phyloP scores from a whole-genome alignment of 257 asterid species.

The Solanum sitiens region DNA sequence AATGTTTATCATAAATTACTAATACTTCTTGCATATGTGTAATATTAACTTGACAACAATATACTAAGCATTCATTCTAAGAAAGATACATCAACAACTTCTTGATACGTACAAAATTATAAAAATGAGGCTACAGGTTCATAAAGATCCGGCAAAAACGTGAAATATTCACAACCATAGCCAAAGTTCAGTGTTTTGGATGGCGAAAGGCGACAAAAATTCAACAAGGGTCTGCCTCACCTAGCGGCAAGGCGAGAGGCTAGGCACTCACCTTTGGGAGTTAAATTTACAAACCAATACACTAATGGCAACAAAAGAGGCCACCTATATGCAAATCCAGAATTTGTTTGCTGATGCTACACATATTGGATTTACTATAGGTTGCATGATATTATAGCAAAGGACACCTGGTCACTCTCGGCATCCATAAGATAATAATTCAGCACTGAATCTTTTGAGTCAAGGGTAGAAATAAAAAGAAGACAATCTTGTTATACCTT shows the following conservation, averaged over 20 bases:
- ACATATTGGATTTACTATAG: too few relatives aligned
- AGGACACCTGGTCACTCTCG: constrained; percentile 20
- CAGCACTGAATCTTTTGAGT: neutral
- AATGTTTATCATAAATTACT: neutral
- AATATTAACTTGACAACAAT: neutral
- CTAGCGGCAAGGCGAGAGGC: too few relatives aligned
- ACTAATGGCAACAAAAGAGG: too few relatives aligned
- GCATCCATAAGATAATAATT: constrained; percentile 1
- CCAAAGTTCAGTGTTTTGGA: neutral
- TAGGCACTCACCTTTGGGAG: too few relatives aligned
- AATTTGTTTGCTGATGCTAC: too few relatives aligned
- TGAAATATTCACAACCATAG: neutral
- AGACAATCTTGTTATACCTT: constrained; percentile 15
- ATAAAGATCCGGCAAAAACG: neutral
- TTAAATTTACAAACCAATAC: too few relatives aligned
- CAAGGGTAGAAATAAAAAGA: neutral
- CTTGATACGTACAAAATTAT: too few relatives aligned
- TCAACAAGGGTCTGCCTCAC: too few relatives aligned
- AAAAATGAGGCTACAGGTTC: neutral
- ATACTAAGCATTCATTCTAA: neutral
- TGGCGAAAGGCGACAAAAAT: too few relatives aligned
- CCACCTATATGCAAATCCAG: too few relatives aligned
- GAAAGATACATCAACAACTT: neutral
- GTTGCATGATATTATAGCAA: too few relatives aligned
- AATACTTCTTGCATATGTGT: neutral